Evolutionary conservation across 352 stramenopile species (phyloP), one percentile per base, ranked within the genome.

Genomic region (Globisporangium irregulare): DNA sequence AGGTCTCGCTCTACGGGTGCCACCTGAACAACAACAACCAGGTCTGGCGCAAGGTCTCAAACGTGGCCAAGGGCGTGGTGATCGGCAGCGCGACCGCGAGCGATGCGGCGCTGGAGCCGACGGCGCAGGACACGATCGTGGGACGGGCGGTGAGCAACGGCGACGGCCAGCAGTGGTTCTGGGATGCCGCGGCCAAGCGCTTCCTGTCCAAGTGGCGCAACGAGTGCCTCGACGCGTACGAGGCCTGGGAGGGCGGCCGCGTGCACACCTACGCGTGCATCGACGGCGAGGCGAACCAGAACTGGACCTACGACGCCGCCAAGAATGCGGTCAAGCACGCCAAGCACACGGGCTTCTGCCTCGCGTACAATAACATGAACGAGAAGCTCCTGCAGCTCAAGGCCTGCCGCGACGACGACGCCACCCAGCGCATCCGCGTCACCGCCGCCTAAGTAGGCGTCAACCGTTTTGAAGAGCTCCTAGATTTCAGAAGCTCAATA

Each of bases 201-300:
- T 34, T 90, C 41, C 41, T 72, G 25, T 78, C 76, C 63, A 81
- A 82, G 64, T 73, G 73, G 70, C 80, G 78, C 59, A 68, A 75
- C n/a, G 68, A 77, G 59, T 91, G 83, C 63, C 66, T 91, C 54
- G 81, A 91, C 46, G 81, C 76, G 14, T 91, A 90, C 70, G 80
- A 92, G 67, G 71, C 48, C 12, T 78, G 68, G 77, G 61, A 83
- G 20, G 81, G 80, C 36, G 84, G 79, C n/a, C 69, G 68, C 34
- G 80, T 92, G 46, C 84, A 90, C 73, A 75, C 77, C 36, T 92
- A 82, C 64, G 27, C 43, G 15, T 92, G 84, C 69, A 80, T 88
- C 24, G 62, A 71, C 8, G 63, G 61, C 15, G 83, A 92, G 59
- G 56, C 14, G 36, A 92, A 92, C 71, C 81, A 92, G 69, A 73